Evolutionary conservation across 768 basidiomycete genomes (phyloP), one percentile per base, ranked within the genome.

Genomic region (Lyophyllum decastes): DNA sequence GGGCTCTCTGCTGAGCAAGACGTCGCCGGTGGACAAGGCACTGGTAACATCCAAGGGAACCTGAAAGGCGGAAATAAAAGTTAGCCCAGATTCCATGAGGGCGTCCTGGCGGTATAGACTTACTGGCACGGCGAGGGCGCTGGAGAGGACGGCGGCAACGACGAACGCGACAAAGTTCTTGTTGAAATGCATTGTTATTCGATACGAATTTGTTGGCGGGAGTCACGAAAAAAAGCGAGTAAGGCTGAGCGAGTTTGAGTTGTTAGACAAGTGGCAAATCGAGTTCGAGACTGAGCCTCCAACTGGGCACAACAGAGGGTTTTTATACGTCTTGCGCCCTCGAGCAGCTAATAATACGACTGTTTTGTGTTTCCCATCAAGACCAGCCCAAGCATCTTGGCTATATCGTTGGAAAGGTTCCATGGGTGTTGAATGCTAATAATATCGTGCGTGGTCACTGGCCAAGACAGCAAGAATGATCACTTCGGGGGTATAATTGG

Each of bases 151-250:
- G 10, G 73, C 71, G 4, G 73, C 70, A 38, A 73, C 33, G 56
- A 73, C 65, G 56, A 74, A 70, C 24, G 67, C 62, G 24, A 72
- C 57, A 49, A 73, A 72, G 65, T 66, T 71, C 62, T 71, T 71
- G 68, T 65, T 71, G 71, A 73, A 72, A 35, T 73, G 70, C 73
- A 74, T 74, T 38, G 49, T 41, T 51, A n/a, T 34, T 52, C 52
- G 40, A 21, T 22, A 40, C n/a, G 43, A 17, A 38, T 17, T n/a
- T 6, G 44, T 48, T 49, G 19, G 49, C 58, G 43, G n/a, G n/a
- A 46, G 27, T 16, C 48, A 55, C 35, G 21, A 51, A 49, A 56
- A 54, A 54, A 46, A 24, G 45, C 44, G 24, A 55, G 57, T 40
- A 40, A 9, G 11, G 53, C 38, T 48, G 34, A 33, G 26, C 41